A percentile compares a stretch with the other conserved stretches of the same genome.
phyloP scores from a whole-genome alignment of 257 asterid species.

The Ilex aquifolium region DNA sequence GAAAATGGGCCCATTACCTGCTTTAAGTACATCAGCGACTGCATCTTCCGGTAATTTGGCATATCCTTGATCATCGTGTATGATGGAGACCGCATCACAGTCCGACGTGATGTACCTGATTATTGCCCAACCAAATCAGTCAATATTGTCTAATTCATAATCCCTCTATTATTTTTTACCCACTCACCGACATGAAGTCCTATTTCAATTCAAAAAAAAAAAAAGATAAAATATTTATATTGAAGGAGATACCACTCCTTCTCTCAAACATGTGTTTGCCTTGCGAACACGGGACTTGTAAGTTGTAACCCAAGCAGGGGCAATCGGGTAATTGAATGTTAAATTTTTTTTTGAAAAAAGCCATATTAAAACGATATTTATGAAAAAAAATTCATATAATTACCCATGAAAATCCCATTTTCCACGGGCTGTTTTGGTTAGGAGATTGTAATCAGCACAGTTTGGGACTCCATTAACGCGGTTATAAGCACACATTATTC shows the following conservation, averaged over 20 bases:
- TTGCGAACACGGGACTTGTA: no score
- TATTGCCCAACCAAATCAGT: neutral
- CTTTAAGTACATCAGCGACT: constrained; percentile 66
- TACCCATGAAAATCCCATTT: constrained; percentile 83
- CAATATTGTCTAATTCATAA: neutral
- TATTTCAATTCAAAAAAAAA: neutral
- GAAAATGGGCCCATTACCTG: constrained; percentile 57
- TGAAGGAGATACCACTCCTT: no score
- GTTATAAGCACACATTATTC: constrained; percentile 95
- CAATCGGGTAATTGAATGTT: no score
- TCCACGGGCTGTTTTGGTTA: constrained; percentile 62
- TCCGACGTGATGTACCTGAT: constrained; percentile 82
- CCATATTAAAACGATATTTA: no score
- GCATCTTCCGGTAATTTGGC: constrained; percentile 67
- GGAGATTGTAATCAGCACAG: constrained; percentile 69
- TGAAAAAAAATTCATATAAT: neutral
- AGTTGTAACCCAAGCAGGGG: no score
- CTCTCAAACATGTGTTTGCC: no score
- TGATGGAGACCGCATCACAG: constrained; percentile 65
- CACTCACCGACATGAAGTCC: neutral
- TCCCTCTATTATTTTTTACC: neutral
- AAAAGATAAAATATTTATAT: no score
- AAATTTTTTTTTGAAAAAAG: no score
- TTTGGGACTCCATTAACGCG: constrained; percentile 79
- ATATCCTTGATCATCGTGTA: constrained; percentile 49